Conservation (phyloP, 106 monocot species). For the Apostasia shenzhenica region DNA sequence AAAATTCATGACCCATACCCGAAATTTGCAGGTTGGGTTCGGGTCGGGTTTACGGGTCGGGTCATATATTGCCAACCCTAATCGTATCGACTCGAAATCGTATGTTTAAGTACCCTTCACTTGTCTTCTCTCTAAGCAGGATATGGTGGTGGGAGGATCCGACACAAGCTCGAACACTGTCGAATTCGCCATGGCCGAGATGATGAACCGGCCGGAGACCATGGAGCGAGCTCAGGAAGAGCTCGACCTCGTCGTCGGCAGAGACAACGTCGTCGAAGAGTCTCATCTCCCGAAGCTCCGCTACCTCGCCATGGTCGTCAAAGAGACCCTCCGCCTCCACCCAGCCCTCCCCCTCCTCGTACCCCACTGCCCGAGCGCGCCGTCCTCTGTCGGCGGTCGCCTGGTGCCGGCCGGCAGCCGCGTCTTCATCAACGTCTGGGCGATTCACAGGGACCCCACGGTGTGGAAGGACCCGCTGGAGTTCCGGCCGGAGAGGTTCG, state of each 20-base stretch:
- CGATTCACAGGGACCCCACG: slow-evolving; percentile 21
- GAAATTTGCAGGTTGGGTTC: no score
- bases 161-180: slow-evolving; percentile 14
- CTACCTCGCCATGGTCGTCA: slow-evolving; percentile 4
- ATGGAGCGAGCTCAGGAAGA: slow-evolving; percentile 14
- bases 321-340: slow-evolving; percentile 14
- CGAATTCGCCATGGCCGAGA: slow-evolving; percentile 18
- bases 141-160: slow-evolving; percentile 15
- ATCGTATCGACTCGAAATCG: no score
- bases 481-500: slow-evolving; percentile 31
- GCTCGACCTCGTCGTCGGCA: slow-evolving; percentile 9
- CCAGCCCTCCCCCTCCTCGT: slow-evolving; percentile 8
- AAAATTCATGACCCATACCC: no score
- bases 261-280: slow-evolving; percentile 10
- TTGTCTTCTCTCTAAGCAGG: not conserved
- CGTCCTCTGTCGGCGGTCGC: slow-evolving; percentile 16
- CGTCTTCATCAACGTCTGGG: slow-evolving; percentile 28
- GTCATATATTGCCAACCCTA: no score
- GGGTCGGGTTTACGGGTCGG: no score
- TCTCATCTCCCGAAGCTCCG: slow-evolving; percentile 2
- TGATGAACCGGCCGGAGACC: slow-evolving; percentile 9
- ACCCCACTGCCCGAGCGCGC: slow-evolving; percentile 17
- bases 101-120: not conserved
- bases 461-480: slow-evolving; percentile 18
- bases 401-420: slow-evolving; percentile 8